Evolutionary conservation across 371 early-diverging fungal species (phyloP).

Genomic region (Mortierella sp.): DNA sequence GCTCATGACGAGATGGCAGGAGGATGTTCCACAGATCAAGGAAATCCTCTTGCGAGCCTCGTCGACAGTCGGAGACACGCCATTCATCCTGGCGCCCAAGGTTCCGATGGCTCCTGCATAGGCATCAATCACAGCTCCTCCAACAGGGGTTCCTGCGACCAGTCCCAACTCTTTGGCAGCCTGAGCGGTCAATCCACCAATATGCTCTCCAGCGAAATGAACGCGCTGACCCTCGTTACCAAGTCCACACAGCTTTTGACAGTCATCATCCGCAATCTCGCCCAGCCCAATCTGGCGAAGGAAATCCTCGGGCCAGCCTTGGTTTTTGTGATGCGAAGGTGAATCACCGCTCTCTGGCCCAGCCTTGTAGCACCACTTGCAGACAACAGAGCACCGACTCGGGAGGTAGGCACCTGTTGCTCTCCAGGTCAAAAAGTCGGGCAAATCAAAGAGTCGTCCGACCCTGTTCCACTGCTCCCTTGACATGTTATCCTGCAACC

Average conservation of each 20-base stretch:
- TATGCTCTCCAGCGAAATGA: slow-evolving; percentile 69
- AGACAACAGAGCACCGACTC: slow-evolving; percentile 75
- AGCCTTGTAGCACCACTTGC: slow-evolving; percentile 79
- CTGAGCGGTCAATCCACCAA: slow-evolving; percentile 66
- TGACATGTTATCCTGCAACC: slow-evolving; percentile 75
- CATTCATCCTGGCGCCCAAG: slow-evolving; percentile 61
- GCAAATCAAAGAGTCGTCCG: slow-evolving; percentile 78
- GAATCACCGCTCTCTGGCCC: slow-evolving; percentile 30
- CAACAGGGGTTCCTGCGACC: slow-evolving; percentile 68
- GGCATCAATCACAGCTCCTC: slow-evolving; percentile 81
- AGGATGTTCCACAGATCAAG: slow-evolving; percentile 79
- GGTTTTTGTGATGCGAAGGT: not conserved
- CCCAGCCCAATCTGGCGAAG: slow-evolving; percentile 69
- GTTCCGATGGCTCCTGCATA: slow-evolving; percentile 80
- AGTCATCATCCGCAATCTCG: slow-evolving; percentile 64
- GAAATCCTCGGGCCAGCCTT: slow-evolving; percentile 76
- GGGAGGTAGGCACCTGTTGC: slow-evolving; percentile 71
- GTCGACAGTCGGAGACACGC: slow-evolving; percentile 37
- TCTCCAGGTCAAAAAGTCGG: slow-evolving; percentile 76
- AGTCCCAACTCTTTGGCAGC: slow-evolving; percentile 73
- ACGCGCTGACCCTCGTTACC: slow-evolving; percentile 55
- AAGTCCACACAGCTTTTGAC: slow-evolving; percentile 64
- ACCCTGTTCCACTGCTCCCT: slow-evolving; percentile 62
- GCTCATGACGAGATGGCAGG: slow-evolving; percentile 79
- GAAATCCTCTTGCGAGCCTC: slow-evolving; percentile 71